Evolutionary conservation across 116 monocot genomes (phyloP).

Genomic region (Trichopus zeylanicus): DNA sequence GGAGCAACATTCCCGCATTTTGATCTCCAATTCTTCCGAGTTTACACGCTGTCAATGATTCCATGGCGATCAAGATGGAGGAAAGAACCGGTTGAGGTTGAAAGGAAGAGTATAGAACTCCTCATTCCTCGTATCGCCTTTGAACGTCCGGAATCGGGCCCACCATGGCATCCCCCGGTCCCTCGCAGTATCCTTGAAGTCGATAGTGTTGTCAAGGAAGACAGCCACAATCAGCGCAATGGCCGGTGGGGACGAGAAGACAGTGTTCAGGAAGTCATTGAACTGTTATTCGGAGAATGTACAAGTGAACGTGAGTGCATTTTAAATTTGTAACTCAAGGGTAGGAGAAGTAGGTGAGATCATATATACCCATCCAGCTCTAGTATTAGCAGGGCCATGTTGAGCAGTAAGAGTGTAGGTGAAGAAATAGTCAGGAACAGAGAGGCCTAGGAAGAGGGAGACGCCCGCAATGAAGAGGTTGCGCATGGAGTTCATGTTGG

Average conservation of each 20-base stretch:
- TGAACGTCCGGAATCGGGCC: conserved; percentile 66
- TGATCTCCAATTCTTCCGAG: too few species aligned
- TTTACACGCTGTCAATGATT: too few species aligned
- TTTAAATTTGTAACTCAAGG: too few species aligned
- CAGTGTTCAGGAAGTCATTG: conserved; percentile 79
- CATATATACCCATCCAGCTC: conserved; percentile 78
- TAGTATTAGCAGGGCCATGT: conserved; percentile 74
- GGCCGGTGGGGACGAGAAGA: conserved; percentile 81
- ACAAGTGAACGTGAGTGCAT: too few species aligned
- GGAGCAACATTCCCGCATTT: too few species aligned
- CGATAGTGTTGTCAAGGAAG: conserved; percentile 81
- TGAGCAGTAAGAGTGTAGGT: conserved; percentile 39
- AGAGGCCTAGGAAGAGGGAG: conserved; percentile 83
- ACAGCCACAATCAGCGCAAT: conserved; percentile 64
- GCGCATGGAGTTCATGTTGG: conserved; percentile 99
- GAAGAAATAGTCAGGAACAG: conserved; percentile 87
- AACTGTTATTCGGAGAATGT: conserved; percentile 37
- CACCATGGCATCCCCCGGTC: conserved; percentile 95
- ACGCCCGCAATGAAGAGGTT: conserved; percentile 84
- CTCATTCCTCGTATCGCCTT: conserved; percentile 66
- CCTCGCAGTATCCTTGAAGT: conserved; percentile 50
- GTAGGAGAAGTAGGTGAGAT: neutral
- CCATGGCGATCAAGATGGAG: conserved; percentile 40
- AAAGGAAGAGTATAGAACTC: conserved; percentile 92
- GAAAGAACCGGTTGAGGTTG: conserved; percentile 83